phyloP scores from a whole-genome alignment of 164 flowering plant genomes.

The Tetracentron sinense region DNA sequence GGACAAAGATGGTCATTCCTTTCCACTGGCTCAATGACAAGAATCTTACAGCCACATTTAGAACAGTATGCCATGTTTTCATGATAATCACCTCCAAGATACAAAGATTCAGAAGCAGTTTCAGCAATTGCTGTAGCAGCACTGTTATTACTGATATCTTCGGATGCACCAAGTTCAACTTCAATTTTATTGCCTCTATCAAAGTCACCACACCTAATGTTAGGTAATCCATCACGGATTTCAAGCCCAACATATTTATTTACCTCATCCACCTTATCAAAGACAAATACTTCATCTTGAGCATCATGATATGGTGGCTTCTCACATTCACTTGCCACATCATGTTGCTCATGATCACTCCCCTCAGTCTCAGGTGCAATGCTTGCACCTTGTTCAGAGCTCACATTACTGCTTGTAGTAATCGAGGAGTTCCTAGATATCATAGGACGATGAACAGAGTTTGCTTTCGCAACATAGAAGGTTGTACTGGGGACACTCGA shows the following conservation, averaged over 20 bases:
- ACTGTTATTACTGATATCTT: slow-evolving; percentile 20
- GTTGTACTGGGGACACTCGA: slow-evolving; percentile 92
- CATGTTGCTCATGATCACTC: slow-evolving; percentile 61
- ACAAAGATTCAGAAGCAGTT: slow-evolving; percentile 23
- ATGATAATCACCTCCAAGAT: slow-evolving; percentile 21
- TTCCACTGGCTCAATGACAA: slow-evolving; percentile 26
- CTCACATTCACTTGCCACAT: slow-evolving; percentile 34
- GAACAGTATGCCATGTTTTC: slow-evolving; percentile 38
- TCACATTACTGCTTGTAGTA: slow-evolving; percentile 82
- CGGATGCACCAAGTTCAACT: slow-evolving; percentile 24
- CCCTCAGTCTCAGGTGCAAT: slow-evolving; percentile 65
- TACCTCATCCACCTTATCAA: slow-evolving; percentile 54
- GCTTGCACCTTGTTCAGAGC: slow-evolving; percentile 70
- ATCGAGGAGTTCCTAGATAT: slow-evolving; percentile 71
- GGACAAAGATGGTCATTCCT: slow-evolving; percentile 43
- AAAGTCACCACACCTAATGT: slow-evolving; percentile 19
- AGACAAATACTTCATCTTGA: slow-evolving; percentile 55
- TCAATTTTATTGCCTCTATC: slow-evolving; percentile 26
- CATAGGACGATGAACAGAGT: slow-evolving; percentile 49
- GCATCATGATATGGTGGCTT: slow-evolving; percentile 32
- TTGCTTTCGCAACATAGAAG: slow-evolving; percentile 67
- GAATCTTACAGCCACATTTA: slow-evolving; percentile 47
- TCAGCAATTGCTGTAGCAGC: slow-evolving; percentile 19
- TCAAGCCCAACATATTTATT: slow-evolving; percentile 29
- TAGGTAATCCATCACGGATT: slow-evolving; percentile 20